Evolutionary conservation across 2,329 filamentous ascomycete genomes (phyloP).

Genomic region (Seiridium unicorne): DNA sequence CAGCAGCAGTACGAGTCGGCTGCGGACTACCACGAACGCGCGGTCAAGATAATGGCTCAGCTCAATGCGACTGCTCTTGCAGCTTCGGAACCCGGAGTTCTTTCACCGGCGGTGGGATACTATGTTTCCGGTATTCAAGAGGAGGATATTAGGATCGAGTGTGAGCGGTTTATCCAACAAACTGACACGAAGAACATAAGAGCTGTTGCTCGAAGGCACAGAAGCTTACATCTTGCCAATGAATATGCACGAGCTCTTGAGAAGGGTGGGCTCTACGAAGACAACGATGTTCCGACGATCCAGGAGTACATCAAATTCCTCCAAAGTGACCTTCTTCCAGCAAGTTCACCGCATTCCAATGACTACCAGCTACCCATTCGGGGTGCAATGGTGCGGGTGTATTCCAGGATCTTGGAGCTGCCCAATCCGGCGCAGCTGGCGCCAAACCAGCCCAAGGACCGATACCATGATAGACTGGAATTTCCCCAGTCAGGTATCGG

Average conservation of each 20-base stretch:
- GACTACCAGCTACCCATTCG: slow-evolving; percentile 38
- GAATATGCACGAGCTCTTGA: slow-evolving; percentile 55
- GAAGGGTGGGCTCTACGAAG: slow-evolving; percentile 43
- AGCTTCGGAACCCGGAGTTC: slow-evolving; percentile 17
- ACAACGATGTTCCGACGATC: slow-evolving; percentile 33
- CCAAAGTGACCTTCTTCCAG: slow-evolving; percentile 32
- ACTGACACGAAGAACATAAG: slow-evolving; percentile 30
- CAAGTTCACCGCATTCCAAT: slow-evolving; percentile 15
- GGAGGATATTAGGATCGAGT: slow-evolving; percentile 39
- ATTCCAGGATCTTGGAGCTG: slow-evolving; percentile 44
- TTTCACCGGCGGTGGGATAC: slow-evolving; percentile 24
- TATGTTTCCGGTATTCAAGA: slow-evolving; percentile 55
- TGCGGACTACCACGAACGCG: slow-evolving; percentile 46
- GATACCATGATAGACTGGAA: slow-evolving; percentile 63
- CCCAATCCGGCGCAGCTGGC: slow-evolving; percentile 48
- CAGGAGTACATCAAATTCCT: slow-evolving; percentile 51
- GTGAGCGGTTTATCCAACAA: slow-evolving; percentile 33
- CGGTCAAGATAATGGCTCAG: slow-evolving; percentile 35
- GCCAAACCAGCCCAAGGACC: slow-evolving; percentile 51
- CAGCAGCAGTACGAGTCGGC: slow-evolving; percentile 54
- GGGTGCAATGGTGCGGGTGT: slow-evolving; percentile 26
- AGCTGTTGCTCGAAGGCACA: slow-evolving; percentile 48
- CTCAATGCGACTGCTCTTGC: slow-evolving; percentile 22
- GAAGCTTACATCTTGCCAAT: slow-evolving; percentile 52
- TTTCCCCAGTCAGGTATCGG: slow-evolving; percentile 75